Conservation (phyloP, 2,329 filamentous ascomycete genomes). For the Ophiostoma piceae region DNA sequence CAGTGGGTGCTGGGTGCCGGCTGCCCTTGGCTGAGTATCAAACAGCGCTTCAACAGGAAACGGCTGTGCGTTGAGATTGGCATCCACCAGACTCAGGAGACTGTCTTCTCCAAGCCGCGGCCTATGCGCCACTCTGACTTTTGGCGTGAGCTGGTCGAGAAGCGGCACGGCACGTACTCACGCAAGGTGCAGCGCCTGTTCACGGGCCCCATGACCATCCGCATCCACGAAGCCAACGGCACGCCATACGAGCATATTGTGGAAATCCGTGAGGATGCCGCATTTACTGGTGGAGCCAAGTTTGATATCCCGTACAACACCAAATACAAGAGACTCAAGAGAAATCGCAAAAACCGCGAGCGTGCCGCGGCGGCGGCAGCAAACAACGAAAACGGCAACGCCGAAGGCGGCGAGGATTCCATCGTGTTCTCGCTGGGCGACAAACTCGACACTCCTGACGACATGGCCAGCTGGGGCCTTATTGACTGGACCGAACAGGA, state of each 20-base stretch:
- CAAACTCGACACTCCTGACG: slow-evolving; percentile 75
- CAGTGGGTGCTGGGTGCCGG: slow-evolving; percentile 90
- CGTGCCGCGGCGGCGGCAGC: slow-evolving; percentile 60
- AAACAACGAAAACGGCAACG: slow-evolving; percentile 43
- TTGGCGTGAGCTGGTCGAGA: slow-evolving; percentile 77
- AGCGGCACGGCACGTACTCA: slow-evolving; percentile 61
- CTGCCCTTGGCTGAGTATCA: slow-evolving; percentile 80
- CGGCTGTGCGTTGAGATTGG: slow-evolving; percentile 89
- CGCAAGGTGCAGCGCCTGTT: slow-evolving; percentile 59
- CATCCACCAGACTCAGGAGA: slow-evolving; percentile 68
- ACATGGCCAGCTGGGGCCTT: slow-evolving; percentile 76
- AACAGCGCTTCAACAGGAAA: slow-evolving; percentile 95
- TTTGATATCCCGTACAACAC: slow-evolving; percentile 98
- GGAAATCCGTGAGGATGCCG: slow-evolving; percentile 81
- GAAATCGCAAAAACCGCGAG: slow-evolving; percentile 77
- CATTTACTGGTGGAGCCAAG: slow-evolving; percentile 52
- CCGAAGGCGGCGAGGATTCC: slow-evolving; percentile 59
- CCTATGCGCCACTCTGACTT: slow-evolving; percentile 68
- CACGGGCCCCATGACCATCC: slow-evolving; percentile 93
- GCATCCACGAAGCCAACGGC: slow-evolving; percentile 96
- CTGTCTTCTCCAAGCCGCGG: slow-evolving; percentile 49
- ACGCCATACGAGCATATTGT: slow-evolving; percentile 98
- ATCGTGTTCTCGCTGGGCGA: slow-evolving; percentile 85
- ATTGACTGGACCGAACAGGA: slow-evolving; percentile 86
- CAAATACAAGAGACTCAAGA: slow-evolving; percentile 95